phyloP scores from a whole-genome alignment of 176 grass and related monocot species.

The Eremochloa ophiuroides region DNA sequence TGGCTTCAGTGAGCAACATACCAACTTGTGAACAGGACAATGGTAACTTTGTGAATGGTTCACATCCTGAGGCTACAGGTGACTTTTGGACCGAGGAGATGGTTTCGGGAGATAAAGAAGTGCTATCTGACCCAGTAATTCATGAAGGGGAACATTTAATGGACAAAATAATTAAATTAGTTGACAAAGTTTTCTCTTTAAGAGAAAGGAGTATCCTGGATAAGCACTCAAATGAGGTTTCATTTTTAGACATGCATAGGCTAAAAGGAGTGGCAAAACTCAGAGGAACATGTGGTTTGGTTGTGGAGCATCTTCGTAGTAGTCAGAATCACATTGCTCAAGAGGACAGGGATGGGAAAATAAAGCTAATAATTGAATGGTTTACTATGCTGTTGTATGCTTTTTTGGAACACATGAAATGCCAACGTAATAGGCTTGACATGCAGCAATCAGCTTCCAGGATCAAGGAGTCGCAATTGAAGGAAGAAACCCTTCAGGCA shows the following conservation, averaged over 20 bases:
- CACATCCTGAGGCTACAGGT: constrained; percentile 30
- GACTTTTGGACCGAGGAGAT: constrained; percentile 21
- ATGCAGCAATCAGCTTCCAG: constrained; percentile 42
- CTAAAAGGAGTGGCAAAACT: constrained; percentile 44
- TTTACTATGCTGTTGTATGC: constrained; percentile 47
- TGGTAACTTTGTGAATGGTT: constrained; percentile 27
- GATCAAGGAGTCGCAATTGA: constrained; percentile 59
- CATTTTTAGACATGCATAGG: constrained; percentile 41
- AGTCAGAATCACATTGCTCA: constrained; percentile 17
- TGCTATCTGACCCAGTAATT: constrained; percentile 24
- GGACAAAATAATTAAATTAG: constrained; percentile 51
- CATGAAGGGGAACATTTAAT: constrained; percentile 14
- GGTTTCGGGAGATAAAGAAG: constrained; percentile 20
- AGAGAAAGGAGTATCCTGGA: constrained; percentile 53
- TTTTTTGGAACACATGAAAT: constrained; percentile 58
- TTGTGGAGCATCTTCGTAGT: constrained; percentile 41
- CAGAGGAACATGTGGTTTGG: constrained; percentile 35
- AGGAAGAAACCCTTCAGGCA: constrained; percentile 46
- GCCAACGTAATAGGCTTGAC: constrained; percentile 54
- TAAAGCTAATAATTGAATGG: constrained; percentile 44
- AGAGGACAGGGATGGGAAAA: constrained; percentile 30
- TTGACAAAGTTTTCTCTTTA: constrained; percentile 52
- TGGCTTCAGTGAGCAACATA: constrained; percentile 4
- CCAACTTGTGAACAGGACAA: constrained; percentile 23
- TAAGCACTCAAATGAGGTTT: constrained; percentile 52